These are phyloP conservation scores for Myxozyma neglecta DNA, from an alignment of 805 yeast species.

Conservation along the genomic window DNA sequence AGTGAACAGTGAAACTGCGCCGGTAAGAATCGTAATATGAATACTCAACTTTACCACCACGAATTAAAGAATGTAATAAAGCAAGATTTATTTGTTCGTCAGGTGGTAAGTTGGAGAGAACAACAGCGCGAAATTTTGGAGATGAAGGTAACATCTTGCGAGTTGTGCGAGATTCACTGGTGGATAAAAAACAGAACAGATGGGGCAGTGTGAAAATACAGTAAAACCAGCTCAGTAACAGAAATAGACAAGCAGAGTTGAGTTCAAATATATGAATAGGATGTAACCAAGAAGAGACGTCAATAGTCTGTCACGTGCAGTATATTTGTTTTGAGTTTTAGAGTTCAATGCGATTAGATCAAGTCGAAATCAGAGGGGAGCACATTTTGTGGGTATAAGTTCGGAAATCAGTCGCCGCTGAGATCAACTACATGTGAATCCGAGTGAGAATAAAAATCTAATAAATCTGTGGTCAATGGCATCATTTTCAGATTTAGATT, in stretches of 20 bases:
- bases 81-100: conserved; percentile 27
- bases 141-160: neutral
- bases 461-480: conserved; percentile 1
- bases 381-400: neutral
- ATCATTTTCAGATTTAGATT: conserved; percentile 19
- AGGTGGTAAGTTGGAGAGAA: conserved; percentile 26
- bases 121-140: conserved; percentile 13
- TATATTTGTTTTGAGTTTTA: too few species aligned
- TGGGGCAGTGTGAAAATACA: too few species aligned
- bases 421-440: neutral
- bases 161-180: neutral
- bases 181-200: neutral
- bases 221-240: too few species aligned
- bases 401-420: neutral
- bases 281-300: too few species aligned
- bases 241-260: too few species aligned
- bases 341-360: too few species aligned
- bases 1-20: conserved; percentile 21
- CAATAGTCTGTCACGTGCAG: too few species aligned
- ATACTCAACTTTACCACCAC: conserved; percentile 28
- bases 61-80: conserved; percentile 22
- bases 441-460: neutral
- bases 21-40: conserved; percentile 22
- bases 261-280: too few species aligned
- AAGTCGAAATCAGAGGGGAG: too few species aligned